Base-by-base conservation (phyloP, 1,284 basidiomycete genomes). In the Cryptococcus sp. region DNA sequence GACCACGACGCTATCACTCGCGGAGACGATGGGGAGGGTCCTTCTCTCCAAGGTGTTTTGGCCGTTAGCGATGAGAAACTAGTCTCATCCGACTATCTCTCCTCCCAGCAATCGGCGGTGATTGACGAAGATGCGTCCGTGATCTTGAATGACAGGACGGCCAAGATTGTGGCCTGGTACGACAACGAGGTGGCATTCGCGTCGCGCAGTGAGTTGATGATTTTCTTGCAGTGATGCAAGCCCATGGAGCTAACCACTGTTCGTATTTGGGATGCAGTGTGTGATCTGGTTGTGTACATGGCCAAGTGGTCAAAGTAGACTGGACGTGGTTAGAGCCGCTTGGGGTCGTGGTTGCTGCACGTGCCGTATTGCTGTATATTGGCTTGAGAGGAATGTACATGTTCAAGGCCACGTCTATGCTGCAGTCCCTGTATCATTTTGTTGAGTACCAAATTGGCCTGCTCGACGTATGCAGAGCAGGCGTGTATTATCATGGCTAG, bases 121-220 rank as follows among this genome's bases (percentile, higher is more conserved):
- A 66, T 79, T 46, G 78, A 79, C 50, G 68, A 66, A 11, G 72
- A 74, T 45, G 77, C 78, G 1, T 71, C 66, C 0, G 63, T 73
- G 44, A 65, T 75, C 60, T 61, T 79, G 37, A 70, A 74, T 60
- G 66, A 70, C 33, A 64, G 48, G 37, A 76, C 72, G 21, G 72
- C 68, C 9, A 79, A 78, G 66, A 68, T 79, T 53, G 63, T 77
- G 23, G 72, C 75, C 9, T 78, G 73, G 73, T 77, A 78, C 60
- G 77, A 78, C 61, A 77, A 78, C 65, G 76, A 77, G 62, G 59
- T 60, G 42, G 75, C 67, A 16, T 76, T 71, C 57, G 60, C 67
- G 12, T 61, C 61, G 7, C 47, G 66, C 36, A 70, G 67, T 69
- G 52, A 65, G 63, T 63, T 12, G 7, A 39, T 16, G 16, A 28